phyloP scores from a whole-genome alignment of 108 stramenopile genomes.

The Craspedostauros australis region DNA sequence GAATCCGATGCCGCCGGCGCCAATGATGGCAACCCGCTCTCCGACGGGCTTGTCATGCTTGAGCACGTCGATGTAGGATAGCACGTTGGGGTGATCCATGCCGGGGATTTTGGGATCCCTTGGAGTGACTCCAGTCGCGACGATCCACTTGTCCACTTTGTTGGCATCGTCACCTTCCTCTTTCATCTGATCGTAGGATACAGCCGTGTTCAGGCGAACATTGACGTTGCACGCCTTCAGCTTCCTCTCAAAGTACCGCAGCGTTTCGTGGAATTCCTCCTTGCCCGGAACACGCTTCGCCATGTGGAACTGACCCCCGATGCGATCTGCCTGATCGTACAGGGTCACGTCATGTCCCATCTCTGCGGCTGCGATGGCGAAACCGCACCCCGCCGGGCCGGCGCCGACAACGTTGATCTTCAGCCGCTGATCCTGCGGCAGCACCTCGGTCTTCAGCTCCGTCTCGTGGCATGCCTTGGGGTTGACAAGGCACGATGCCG shows the following conservation, averaged over 20 bases:
- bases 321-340: conserved; percentile 71
- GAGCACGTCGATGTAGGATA: conserved; percentile 94
- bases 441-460: conserved; percentile 34
- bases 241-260: conserved; percentile 78
- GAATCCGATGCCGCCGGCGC: conserved; percentile 98
- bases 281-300: conserved; percentile 97
- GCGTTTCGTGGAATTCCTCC: conserved; percentile 96
- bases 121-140: conserved; percentile 92
- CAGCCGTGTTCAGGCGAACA: conserved; percentile 40
- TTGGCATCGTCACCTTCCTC: conserved; percentile 3
- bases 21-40: conserved; percentile 87
- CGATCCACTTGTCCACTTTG: conserved; percentile 79
- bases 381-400: conserved; percentile 95
- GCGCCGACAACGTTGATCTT: conserved; percentile 88
- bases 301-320: conserved; percentile 97
- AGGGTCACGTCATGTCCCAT: conserved; percentile 88
- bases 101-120: conserved; percentile 82
- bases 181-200: conserved; percentile 54
- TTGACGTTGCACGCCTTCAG: conserved; percentile 5
- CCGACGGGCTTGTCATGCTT: conserved; percentile 76
- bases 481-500: conserved; percentile 95
- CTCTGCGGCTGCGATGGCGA: conserved; percentile 73
- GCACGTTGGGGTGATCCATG: conserved; percentile 75
- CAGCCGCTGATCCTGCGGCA: conserved; percentile 36
- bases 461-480: conserved; percentile 94